Percentiles rank a stretch among this genome's conserved stretches.
These are phyloP conservation scores for Lentinula aciculospora DNA, from an alignment of 768 basidiomycete genomes.

Conservation along the genomic window DNA sequence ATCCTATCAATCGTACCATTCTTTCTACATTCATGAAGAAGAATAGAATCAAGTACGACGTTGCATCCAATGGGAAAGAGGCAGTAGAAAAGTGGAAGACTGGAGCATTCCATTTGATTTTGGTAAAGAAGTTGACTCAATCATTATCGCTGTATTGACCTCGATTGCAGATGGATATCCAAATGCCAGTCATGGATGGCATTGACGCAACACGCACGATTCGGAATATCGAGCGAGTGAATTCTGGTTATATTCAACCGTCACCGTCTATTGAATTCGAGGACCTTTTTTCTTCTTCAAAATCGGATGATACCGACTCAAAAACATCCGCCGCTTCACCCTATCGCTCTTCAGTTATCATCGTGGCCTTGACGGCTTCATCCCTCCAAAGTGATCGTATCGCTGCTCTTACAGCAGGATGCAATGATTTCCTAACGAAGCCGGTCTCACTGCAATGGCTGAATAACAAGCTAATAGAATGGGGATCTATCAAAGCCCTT, in stretches of 20 bases:
- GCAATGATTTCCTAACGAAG: conserved; percentile 98
- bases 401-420: conserved; percentile 94
- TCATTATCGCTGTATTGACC: conserved; percentile 3
- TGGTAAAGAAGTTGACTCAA: conserved; percentile 62
- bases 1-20: conserved; percentile 97
- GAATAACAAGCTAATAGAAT: conserved; percentile 97
- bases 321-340: conserved; percentile 54
- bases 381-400: conserved; percentile 94
- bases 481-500: conserved; percentile 95
- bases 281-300: conserved; percentile 30
- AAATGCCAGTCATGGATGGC: conserved; percentile 99
- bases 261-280: conserved; percentile 57
- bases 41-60: conserved; percentile 92
- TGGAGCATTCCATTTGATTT: conserved; percentile 90
- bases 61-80: conserved; percentile 92
- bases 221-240: conserved; percentile 70
- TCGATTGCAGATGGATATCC: conserved; percentile 88
- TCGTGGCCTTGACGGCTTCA: conserved; percentile 97
- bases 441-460: conserved; percentile 94
- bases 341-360: conserved; percentile 92
- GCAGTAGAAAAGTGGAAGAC: conserved; percentile 94
- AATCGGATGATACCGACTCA: conserved; percentile 45
- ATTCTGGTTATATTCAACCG: conserved; percentile 32
- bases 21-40: conserved; percentile 95
- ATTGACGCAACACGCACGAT: conserved; percentile 97